phyloP scores from a whole-genome alignment of 805 yeast species.

The Saccharomyces eubayanus region DNA sequence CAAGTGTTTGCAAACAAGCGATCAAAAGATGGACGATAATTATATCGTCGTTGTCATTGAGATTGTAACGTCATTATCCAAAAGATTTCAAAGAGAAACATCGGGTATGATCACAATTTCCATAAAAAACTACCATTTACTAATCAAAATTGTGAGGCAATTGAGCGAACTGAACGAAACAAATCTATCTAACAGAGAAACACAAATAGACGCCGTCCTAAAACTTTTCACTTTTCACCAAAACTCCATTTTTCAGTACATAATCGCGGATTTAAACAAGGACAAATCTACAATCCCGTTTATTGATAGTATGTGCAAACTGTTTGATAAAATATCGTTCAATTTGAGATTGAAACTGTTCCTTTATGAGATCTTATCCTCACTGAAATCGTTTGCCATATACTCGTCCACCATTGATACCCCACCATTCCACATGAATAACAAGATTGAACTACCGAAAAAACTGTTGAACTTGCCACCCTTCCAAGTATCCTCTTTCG shows the following conservation, averaged over 20 bases:
- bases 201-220: conserved; percentile 16
- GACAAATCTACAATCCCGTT: conserved; percentile 5
- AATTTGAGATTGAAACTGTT: conserved; percentile 24
- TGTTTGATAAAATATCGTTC: conserved; percentile 23
- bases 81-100: conserved; percentile 11
- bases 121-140: conserved; percentile 8
- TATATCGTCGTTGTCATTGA: conserved; percentile 19
- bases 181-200: conserved; percentile 6
- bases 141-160: conserved; percentile 9
- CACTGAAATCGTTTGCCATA: conserved; percentile 24
- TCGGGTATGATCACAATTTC: conserved; percentile 7
- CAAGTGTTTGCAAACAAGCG: conserved; percentile 6
- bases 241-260: conserved; percentile 16
- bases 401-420: conserved; percentile 14
- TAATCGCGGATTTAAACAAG: conserved; percentile 10
- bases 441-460: conserved; percentile 15
- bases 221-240: conserved; percentile 28
- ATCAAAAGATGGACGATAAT: conserved; percentile 2
- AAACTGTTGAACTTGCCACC: conserved; percentile 24
- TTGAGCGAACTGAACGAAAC: conserved; percentile 9
- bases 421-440: not conserved
- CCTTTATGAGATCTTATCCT: conserved; percentile 26
- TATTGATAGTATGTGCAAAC: conserved; percentile 12
- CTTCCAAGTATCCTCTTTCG: conserved; percentile 28
- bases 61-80: conserved; percentile 17